Base-by-base conservation (phyloP, 148 eudicot genomes). In the Dysphania ambrosioides region DNA sequence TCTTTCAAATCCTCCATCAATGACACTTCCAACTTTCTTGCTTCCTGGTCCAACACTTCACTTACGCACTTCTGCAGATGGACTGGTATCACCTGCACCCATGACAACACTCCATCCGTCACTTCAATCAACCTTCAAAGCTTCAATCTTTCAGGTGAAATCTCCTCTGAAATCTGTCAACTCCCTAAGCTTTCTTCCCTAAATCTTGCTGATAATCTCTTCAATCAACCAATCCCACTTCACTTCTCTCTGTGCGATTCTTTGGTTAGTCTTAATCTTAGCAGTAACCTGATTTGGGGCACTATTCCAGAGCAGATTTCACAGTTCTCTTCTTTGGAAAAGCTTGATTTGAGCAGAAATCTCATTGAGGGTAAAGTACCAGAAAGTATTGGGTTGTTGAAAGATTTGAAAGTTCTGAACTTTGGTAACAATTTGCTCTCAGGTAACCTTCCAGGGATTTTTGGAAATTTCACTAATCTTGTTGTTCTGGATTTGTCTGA, bases 231-330 rank as follows among this genome's bases (percentile, higher is more conserved):
- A 26, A 90, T 93, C 59, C 98, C 98, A 71, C 89, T 93, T 55
- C 96, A 90, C 64, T 84, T 93, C 35, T 89, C 98, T 44, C 69
- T 93, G 96, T 74, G 0, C 3, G 38, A 16, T 27, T 88, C 90
- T 58, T 78, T 93, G 58, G 72, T 78, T 53, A 84, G 71, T 34
- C 79, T 88, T 6, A 93, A 90, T 81, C 83, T 93, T 58, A 90
- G 97, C 34, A 81, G 66, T 77, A 93, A 93, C 64, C 88, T 88
- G 71, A 85, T 93, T 21, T 90, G 90, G 93, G 93, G 93, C 8
- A 82, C 93, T 31, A 88, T 93, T 72, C 96, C 96, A 72, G 88
- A 86, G 64, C 90, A 93, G 74, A 87, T 93, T 86, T 90, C 91
- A 27, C 86, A 71, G 83, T 90, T 93, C 73, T 69, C 67, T 62